Base-by-base conservation (phyloP, 1,139 yeast species). In the Chernovozyma aurita region DNA sequence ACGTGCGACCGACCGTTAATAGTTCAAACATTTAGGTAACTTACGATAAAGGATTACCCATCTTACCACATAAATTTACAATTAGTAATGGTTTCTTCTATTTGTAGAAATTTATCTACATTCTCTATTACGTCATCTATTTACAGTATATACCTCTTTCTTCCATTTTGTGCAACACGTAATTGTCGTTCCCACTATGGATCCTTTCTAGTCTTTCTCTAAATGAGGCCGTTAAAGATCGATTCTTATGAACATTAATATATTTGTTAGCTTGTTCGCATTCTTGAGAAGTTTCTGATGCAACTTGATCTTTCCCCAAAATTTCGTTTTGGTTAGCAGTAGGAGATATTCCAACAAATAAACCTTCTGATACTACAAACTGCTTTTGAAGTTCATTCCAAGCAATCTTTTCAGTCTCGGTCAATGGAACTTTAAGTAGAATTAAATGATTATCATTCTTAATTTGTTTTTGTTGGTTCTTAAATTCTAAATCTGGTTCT, bases 111-210 rank as follows among this genome's bases (percentile, higher is more conserved):
- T n/a, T n/a, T n/a, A n/a, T n/a, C n/a, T n/a, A n/a, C n/a, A n/a
- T n/a, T 16, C 29, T 28, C 15, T 28, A 7, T 22, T 28, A 24
- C 24, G 25, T 35, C 27, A 31, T 24, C 28, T 26, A 31, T 33
- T 35, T 18, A 15, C 30, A 20, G 25, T 18, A 31, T 32, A 42
- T 36, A 8, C 49, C 47, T 34, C 57, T 39, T 27, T 48, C 47
- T 11, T 29, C 32, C 58, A 57, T 50, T 31, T 43, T 45, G n/a
- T 43, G 31, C 30, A 45, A 39, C 12, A 47, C 43, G 28, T 46
- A 41, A 25, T 37, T 28, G 12, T 49, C 55, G n/a, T 46, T 34
- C n/a, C 61, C 61, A 30, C 41, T 37, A 14, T 39, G 33, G 4
- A 37, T 27, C 18, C 35, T 34, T 7, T 30, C 37, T n/a, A 37